Conservation (phyloP, 73 alveolate genomes). For the Tetrahymena borealis region DNA sequence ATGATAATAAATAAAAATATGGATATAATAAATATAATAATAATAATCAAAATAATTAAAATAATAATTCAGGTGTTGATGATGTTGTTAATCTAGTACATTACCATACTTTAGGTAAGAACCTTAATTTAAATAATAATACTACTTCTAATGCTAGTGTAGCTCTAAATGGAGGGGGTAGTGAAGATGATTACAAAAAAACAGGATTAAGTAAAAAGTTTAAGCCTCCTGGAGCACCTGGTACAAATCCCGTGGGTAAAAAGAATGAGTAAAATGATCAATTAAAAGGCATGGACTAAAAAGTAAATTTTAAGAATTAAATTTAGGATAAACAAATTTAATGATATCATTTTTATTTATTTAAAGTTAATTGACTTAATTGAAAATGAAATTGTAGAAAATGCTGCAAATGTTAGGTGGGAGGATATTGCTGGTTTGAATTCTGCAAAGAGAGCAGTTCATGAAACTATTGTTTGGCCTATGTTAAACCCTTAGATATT, state of each 20-base stretch:
- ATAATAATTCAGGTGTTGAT: not conserved
- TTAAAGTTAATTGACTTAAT: not conserved
- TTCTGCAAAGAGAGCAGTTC: constrained; percentile 19
- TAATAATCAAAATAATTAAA: too few species aligned
- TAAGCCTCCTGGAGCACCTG: not conserved
- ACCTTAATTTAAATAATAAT: not conserved
- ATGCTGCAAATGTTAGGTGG: constrained; percentile 13
- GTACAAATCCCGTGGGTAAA: not conserved
- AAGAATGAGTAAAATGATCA: not conserved
- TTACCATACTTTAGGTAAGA: not conserved
- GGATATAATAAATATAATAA: not conserved
- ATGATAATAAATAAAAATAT: not conserved
- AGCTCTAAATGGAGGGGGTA: not conserved
- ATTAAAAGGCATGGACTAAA: not conserved
- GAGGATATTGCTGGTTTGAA: constrained; percentile 38
- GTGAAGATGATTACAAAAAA: not conserved
- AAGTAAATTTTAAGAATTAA: not conserved
- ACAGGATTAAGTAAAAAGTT: not conserved
- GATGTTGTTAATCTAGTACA: not conserved
- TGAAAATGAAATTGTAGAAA: not conserved
- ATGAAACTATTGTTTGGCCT: constrained; percentile 38
- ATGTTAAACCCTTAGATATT: constrained; percentile 24
- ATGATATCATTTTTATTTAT: not conserved
- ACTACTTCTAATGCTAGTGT: not conserved
- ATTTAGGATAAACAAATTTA: not conserved